Evolutionary conservation across 257 asterid genomes (phyloP).

Genomic region (Salvia hispanica): DNA sequence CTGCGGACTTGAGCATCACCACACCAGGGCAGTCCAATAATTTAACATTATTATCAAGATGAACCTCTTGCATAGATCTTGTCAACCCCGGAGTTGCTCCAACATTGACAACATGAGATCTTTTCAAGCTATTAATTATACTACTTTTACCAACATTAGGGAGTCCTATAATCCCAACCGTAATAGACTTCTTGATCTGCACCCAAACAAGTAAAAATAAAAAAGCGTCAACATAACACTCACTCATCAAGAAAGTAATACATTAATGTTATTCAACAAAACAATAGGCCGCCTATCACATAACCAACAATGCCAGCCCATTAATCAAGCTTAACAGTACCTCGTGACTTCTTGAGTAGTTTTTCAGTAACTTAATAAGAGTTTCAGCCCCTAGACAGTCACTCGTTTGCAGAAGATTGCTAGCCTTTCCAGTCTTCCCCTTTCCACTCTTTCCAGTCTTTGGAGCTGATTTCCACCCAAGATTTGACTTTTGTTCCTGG

Average conservation of each 20-base stretch:
- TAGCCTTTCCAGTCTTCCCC: conserved; percentile 43
- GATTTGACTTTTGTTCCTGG: conserved; percentile 87
- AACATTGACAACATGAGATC: conserved; percentile 83
- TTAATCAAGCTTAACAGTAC: background rate
- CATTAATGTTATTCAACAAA: background rate
- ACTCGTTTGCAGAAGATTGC: conserved; percentile 69
- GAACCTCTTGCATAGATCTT: conserved; percentile 91
- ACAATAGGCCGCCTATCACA: background rate
- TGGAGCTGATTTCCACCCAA: conserved; percentile 91
- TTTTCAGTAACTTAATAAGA: conserved; percentile 71
- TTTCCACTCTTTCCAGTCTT: conserved; percentile 25
- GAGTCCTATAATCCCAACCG: conserved; percentile 90
- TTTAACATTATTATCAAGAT: conserved; percentile 80
- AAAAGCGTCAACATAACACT: background rate
- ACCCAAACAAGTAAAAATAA: conserved; percentile 24
- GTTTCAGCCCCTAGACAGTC: conserved; percentile 96
- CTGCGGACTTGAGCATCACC: conserved; percentile 82
- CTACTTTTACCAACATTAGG: conserved; percentile 99
- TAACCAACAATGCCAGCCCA: background rate
- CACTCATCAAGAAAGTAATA: too few species aligned
- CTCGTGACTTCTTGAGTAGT: conserved; percentile 42
- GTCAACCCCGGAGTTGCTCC: conserved; percentile 97
- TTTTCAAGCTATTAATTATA: conserved; percentile 83
- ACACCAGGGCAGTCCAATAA: conserved; percentile 95
- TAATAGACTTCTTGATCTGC: conserved; percentile 88